Evolutionary conservation across 495 filamentous ascomycete genomes (phyloP), one percentile per base, ranked within the genome.

Genomic region (Daldinia decipiens): DNA sequence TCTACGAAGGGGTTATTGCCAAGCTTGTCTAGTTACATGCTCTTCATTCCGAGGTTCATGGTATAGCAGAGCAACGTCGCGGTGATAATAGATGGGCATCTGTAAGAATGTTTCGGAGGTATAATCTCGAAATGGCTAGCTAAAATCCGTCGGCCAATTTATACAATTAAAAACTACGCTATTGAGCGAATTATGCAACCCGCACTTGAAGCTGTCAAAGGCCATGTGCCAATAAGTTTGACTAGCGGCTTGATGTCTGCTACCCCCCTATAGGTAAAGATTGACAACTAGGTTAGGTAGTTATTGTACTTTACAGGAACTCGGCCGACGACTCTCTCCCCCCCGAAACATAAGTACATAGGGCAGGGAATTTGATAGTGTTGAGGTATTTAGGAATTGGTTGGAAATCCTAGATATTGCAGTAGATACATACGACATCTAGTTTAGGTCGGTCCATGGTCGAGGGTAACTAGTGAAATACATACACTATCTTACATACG

Each of bases 171-270:
- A 21, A 21, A 47, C 8, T 5, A 47, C 19, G 17, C 39, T 40
- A 40, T 40, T 40, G 39, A 40, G 39, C 24, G 9, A 21, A 47
- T 47, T 12, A 47, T 47, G 43, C 43, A 47, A 47, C 43, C 43
- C 21, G 19, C 11, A 21, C 19, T 47, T 13, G 9, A 47, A 21
- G 19, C 9, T 47, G 3, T 24, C 43, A 47, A 47, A 47, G 17
- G 8, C 43, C 19, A 21, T 47, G 17, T 47, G 43, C 17, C 21
- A 4, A 47, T 12, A 47, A n/a, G 7, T 12, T 12, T 47, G 19
- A 21, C 9, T 47, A 24, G 17, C 17, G 39, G 39, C 39, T 40
- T 1, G 39, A 21, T 47, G 9, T 47, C 19, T 47, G 7, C 9
- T 24, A 21, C 43, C 17, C 43, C 17, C 43, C 43, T 47, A 47